Evolutionary conservation across 2,329 filamentous ascomycete species (phyloP), one percentile per base, ranked within the genome.

Genomic region (Alternaria incomplexa): DNA sequence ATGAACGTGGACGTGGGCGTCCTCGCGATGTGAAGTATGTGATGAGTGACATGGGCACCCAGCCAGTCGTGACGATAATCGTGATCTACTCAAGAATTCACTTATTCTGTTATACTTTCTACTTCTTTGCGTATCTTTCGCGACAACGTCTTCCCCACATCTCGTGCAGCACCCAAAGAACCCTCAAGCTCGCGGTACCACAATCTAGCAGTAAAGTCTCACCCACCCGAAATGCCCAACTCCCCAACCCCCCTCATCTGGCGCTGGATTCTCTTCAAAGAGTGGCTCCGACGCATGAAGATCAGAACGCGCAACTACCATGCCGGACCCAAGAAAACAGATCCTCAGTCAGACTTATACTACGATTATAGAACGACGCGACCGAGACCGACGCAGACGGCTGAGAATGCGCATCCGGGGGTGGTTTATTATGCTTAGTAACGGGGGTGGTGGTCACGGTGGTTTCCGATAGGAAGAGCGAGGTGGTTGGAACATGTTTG

Each of bases 291-390:
- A 17, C 22, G 48, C n/a, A 51, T 40, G 13, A 50, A 54, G 23
- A 57, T 54, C 15, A 58, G 53, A 13, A 28, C 26, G 43, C 23
- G 51, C 20, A 51, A 58, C 40, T 44, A 54, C 9, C 48, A 58
- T 15, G 60, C 36, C 8, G 60, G 55, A 3, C 60, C 60, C 6
- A 30, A n/a, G 15, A 26, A n/a, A 5, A 50, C 30, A 10, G 44
- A 54, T 15, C 25, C 50, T 23, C 47, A 62, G 10, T 54, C 55
- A 12, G 22, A 55, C 26, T 32, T 62, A n/a, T 62, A 62, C 20
- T 62, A 53, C 26, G 55, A 62, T 8, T 62, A 36, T 25, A 26
- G 55, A 12, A 47, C 46, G 5, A 58, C 56, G 28, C 46, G 48
- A 20, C 32, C 36, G 28, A 22, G 55, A 13, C 36, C 32, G 5